These are phyloP conservation scores for Nicotiana paniculata DNA, from an alignment of 257 asterid genomes.

Conservation along the genomic window DNA sequence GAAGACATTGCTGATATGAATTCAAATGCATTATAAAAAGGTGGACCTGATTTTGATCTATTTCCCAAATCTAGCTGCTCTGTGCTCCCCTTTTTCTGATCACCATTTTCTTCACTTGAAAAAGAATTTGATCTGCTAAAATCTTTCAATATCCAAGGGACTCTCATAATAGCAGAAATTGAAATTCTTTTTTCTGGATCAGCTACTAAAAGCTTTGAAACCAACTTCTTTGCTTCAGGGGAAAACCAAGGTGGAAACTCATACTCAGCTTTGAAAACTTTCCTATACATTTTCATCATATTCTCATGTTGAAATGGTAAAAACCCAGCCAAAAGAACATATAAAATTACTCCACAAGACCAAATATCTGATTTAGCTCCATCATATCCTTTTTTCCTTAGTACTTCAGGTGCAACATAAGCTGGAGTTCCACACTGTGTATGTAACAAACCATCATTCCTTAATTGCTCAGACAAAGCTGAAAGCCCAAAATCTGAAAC, in stretches of 20 bases:
- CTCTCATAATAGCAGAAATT: constrained; percentile 40
- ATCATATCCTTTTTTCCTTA: constrained; percentile 65
- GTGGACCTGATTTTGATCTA: constrained; percentile 49
- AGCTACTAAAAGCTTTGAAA: constrained; percentile 54
- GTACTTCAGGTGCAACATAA: constrained; percentile 76
- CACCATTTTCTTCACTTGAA: constrained; percentile 20
- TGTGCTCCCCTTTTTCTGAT: constrained; percentile 7
- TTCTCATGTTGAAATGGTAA: constrained; percentile 71
- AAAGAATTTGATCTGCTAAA: constrained; percentile 30
- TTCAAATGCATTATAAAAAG: constrained; percentile 70
- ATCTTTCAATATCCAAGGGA: constrained; percentile 57
- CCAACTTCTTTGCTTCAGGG: constrained; percentile 37
- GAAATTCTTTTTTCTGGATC: constrained; percentile 55
- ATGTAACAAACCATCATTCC: constrained; percentile 65
- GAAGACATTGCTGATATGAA: constrained; percentile 84
- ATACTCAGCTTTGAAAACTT: constrained; percentile 61
- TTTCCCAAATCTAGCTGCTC: constrained; percentile 4
- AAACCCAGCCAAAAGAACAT: constrained; percentile 64
- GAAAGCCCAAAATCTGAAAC: constrained; percentile 79
- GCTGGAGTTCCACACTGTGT: constrained; percentile 88
- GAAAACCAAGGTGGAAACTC: constrained; percentile 75
- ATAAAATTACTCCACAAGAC: constrained; percentile 82
- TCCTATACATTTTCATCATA: constrained; percentile 66
- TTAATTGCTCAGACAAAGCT: constrained; percentile 59
- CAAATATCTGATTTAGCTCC: constrained; percentile 78